Conservation (phyloP, 2,329 filamentous ascomycete species). For the Tolypocladium pustulatum region DNA sequence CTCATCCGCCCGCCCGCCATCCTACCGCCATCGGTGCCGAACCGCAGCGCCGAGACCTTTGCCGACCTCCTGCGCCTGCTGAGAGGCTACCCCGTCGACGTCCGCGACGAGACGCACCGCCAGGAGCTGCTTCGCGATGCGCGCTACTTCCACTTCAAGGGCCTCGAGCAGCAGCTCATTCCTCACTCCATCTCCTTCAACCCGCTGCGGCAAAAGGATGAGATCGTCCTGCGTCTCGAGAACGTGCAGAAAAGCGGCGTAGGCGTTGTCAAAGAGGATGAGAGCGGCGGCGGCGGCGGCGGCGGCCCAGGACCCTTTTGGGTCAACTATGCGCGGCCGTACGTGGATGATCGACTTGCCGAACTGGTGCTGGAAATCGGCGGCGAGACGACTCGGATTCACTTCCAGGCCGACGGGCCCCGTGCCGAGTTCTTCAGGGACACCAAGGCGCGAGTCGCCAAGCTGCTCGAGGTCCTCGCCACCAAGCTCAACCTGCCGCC, state of each 20-base stretch:
- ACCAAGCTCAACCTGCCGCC: conserved; percentile 64
- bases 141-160: conserved; percentile 87
- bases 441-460: conserved; percentile 57
- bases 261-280: conserved; percentile 44
- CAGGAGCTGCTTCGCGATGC: conserved; percentile 72
- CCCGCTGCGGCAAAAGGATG: conserved; percentile 51
- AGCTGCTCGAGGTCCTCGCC: conserved; percentile 70
- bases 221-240: conserved; percentile 72
- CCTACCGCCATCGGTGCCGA: conserved; percentile 68
- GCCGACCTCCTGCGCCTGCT: conserved; percentile 72
- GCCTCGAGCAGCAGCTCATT: conserved; percentile 78
- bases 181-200: conserved; percentile 70
- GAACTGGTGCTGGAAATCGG: conserved; percentile 77
- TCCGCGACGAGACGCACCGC: conserved; percentile 67
- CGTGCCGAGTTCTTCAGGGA: conserved; percentile 67
- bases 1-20: conserved; percentile 83
- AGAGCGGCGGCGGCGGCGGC: conserved; percentile 5
- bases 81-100: conserved; percentile 71
- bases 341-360: conserved; percentile 62
- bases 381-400: conserved; percentile 50
- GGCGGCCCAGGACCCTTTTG: conserved; percentile 30
- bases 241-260: conserved; percentile 86
- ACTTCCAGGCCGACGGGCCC: conserved; percentile 26
- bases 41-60: conserved; percentile 75
- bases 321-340: conserved; percentile 76